Percentiles rank a stretch among this genome's conserved stretches.
Evolutionary conservation across 75 land plant species (phyloP).

Genomic region (Ceratopteris richardii): DNA sequence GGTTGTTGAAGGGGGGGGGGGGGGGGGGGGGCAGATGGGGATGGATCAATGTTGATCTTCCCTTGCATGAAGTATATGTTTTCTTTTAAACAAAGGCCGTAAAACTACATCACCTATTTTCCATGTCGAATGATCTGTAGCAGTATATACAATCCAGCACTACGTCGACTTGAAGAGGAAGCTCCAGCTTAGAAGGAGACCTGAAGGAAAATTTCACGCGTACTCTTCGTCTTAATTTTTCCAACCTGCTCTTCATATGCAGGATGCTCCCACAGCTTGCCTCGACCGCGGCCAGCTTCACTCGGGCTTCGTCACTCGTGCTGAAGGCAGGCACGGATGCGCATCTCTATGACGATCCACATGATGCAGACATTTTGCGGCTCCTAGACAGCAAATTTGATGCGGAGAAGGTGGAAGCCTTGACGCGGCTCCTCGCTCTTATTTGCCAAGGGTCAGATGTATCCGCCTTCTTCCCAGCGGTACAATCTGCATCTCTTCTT

Average conservation of each 20-base stretch:
- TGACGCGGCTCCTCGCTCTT: constrained; percentile 90
- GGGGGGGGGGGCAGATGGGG: too few relatives aligned
- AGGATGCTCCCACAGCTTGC: constrained; percentile 77
- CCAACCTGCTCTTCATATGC: background rate
- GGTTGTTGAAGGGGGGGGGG: too few relatives aligned
- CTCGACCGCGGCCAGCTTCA: constrained; percentile 66
- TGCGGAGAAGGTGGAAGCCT: constrained; percentile 81
- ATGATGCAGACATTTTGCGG: constrained; percentile 74
- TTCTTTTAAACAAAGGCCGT: too few relatives aligned
- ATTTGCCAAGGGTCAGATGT: constrained; percentile 92
- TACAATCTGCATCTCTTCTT: constrained; percentile 9
- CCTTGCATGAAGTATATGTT: too few relatives aligned
- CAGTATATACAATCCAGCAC: too few relatives aligned
- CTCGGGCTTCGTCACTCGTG: constrained; percentile 74
- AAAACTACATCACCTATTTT: too few relatives aligned
- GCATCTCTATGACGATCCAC: constrained; percentile 93
- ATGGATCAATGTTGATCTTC: too few relatives aligned
- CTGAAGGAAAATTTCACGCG: background rate
- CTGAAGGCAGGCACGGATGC: constrained; percentile 89
- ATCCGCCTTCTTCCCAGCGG: constrained; percentile 95
- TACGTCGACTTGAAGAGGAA: too few relatives aligned
- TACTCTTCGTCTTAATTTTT: background rate
- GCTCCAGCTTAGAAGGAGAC: too few relatives aligned
- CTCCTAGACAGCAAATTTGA: constrained; percentile 91
- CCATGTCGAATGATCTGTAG: too few relatives aligned